Conservation (phyloP, 2,329 filamentous ascomycete species). For the Aspergillus viridinutans region DNA sequence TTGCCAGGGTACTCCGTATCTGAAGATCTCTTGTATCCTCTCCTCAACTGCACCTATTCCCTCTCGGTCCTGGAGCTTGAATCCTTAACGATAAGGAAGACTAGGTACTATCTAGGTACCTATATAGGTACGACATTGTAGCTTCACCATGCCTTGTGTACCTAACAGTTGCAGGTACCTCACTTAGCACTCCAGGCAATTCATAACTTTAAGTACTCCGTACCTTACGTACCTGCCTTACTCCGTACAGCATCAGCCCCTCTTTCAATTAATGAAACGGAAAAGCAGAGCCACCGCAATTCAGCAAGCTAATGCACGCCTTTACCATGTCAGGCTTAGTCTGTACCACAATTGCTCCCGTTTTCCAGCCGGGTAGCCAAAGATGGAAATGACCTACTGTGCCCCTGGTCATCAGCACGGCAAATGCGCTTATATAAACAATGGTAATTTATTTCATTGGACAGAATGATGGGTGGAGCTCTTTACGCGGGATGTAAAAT, state of each 20-base stretch:
- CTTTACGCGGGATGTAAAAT: constrained; percentile 15
- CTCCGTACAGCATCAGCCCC: constrained; percentile 9
- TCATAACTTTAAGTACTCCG: background rate
- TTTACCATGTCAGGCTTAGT: constrained; percentile 3
- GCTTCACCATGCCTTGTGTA: too few relatives aligned
- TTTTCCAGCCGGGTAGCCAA: constrained; percentile 3
- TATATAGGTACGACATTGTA: background rate
- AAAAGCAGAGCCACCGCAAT: constrained; percentile 6
- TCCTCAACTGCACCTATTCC: background rate
- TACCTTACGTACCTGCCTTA: too few relatives aligned
- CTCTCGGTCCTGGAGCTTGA: background rate
- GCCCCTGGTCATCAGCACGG: constrained; percentile 6
- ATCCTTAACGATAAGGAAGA: background rate
- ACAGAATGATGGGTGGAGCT: background rate
- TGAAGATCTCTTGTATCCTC: background rate
- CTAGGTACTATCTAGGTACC: background rate
- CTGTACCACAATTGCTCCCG: constrained; percentile 1
- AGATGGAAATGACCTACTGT: constrained; percentile 7
- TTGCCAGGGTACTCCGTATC: background rate
- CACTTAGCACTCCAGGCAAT: background rate
- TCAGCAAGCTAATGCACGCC: constrained; percentile 1
- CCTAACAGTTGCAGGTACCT: too few relatives aligned
- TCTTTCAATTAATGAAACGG: constrained; percentile 13
- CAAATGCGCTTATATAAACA: constrained; percentile 4
- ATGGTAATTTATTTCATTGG: constrained; percentile 6